A percentile compares a stretch with the other conserved stretches of the same genome.
phyloP scores from a whole-genome alignment of 2,329 filamentous ascomycete genomes.

The Nemania abortiva region DNA sequence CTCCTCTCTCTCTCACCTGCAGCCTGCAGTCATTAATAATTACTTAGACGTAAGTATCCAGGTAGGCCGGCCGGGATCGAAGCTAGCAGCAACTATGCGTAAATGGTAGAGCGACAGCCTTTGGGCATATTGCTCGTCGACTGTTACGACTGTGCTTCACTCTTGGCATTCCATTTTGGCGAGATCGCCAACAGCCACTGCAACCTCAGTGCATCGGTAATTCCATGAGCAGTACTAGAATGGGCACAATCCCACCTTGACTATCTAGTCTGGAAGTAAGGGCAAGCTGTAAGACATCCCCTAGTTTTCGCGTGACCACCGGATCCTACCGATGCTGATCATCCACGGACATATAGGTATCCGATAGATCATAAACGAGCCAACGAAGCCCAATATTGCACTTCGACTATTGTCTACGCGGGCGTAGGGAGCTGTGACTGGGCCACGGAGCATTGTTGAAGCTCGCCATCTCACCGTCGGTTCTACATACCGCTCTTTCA shows the following conservation, averaged over 20 bases:
- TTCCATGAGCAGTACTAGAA: not conserved
- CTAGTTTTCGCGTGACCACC: conserved; percentile 9
- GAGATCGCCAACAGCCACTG: conserved; percentile 21
- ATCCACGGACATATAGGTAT: conserved; percentile 4
- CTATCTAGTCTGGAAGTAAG: not conserved
- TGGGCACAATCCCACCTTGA: conserved; percentile 1
- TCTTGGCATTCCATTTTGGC: conserved; percentile 14
- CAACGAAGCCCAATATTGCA: not conserved
- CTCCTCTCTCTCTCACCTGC: not conserved
- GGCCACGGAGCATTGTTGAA: conserved; percentile 14
- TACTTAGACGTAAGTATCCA: not conserved
- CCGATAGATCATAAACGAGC: conserved; percentile 5
- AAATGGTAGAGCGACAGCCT: not conserved
- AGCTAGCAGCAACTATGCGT: not conserved
- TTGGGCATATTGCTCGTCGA: conserved; percentile 2
- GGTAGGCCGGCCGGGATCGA: not conserved
- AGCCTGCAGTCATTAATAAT: not conserved
- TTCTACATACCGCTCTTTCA: conserved; percentile 21
- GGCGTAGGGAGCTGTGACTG: conserved; percentile 4
- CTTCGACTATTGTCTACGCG: not conserved
- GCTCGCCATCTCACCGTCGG: conserved; percentile 15
- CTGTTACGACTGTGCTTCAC: conserved; percentile 5
- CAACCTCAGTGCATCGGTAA: conserved; percentile 12
- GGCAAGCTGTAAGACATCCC: conserved; percentile 18
- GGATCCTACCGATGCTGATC: conserved; percentile 17